Evolutionary conservation across 805 yeast genomes (phyloP).

Genomic region (Ogataea glucozyma): DNA sequence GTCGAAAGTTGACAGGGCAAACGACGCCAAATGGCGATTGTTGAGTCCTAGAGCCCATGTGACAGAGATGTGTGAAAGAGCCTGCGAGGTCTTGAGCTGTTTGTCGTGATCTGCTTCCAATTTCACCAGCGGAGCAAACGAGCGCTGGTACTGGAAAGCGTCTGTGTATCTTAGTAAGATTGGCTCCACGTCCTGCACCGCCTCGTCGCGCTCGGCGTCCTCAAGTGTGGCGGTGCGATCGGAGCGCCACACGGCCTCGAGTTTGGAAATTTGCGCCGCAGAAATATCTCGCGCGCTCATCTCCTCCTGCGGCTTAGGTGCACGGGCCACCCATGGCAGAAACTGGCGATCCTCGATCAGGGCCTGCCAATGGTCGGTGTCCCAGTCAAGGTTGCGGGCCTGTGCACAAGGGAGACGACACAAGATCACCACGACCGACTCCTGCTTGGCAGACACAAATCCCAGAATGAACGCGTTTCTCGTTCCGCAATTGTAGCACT

Average conservation of each 20-base stretch:
- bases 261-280: conserved; percentile 61
- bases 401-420: conserved; percentile 91
- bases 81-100: conserved; percentile 72
- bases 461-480: conserved; percentile 80
- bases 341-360: conserved; percentile 77
- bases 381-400: conserved; percentile 77
- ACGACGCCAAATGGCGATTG: conserved; percentile 66
- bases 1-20: conserved; percentile 68
- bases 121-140: conserved; percentile 81
- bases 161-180: conserved; percentile 75
- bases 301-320: conserved; percentile 65
- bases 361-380: conserved; percentile 83
- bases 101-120: conserved; percentile 81
- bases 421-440: conserved; percentile 80
- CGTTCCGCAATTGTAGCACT: conserved; percentile 89
- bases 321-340: conserved; percentile 77
- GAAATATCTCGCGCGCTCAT: conserved; percentile 57
- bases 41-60: conserved; percentile 72
- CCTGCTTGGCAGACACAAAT: conserved; percentile 82
- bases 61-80: conserved; percentile 69
- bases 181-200: conserved; percentile 64
- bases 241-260: conserved; percentile 82
- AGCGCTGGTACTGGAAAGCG: conserved; percentile 81
- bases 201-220: conserved; percentile 56
- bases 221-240: conserved; percentile 70